These are phyloP conservation scores for Hyaloscypha finlandica DNA, from an alignment of 495 filamentous ascomycete genomes.

Conservation along the genomic window DNA sequence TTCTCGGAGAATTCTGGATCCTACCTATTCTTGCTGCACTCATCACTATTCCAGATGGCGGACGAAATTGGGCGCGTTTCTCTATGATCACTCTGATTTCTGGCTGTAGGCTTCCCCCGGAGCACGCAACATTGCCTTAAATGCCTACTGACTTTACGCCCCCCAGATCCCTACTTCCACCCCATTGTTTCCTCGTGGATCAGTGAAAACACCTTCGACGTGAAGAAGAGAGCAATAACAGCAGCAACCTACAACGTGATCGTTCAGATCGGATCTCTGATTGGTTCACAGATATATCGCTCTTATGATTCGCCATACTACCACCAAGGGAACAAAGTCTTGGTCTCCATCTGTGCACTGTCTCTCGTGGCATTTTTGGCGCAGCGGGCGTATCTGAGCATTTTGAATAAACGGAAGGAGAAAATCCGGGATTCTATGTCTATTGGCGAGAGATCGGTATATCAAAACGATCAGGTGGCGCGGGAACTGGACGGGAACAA, in stretches of 20 bases:
- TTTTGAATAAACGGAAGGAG: slow-evolving; percentile 42
- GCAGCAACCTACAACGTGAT: slow-evolving; percentile 49
- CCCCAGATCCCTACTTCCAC: slow-evolving; percentile 48
- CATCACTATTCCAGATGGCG: slow-evolving; percentile 37
- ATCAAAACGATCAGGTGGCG: slow-evolving; percentile 37
- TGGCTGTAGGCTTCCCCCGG: slow-evolving; percentile 26
- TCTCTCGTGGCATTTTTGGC: slow-evolving; percentile 37
- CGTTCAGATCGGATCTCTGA: slow-evolving; percentile 42
- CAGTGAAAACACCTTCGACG: slow-evolving; percentile 44
- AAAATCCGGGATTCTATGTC: slow-evolving; percentile 41
- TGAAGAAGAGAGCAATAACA: slow-evolving; percentile 44
- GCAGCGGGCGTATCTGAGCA: slow-evolving; percentile 35
- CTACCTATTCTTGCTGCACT: slow-evolving; percentile 46
- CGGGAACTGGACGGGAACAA: slow-evolving; percentile 42
- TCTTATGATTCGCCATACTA: slow-evolving; percentile 41
- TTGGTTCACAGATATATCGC: slow-evolving; percentile 42
- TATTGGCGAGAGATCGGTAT: slow-evolving; percentile 35
- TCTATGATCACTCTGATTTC: slow-evolving; percentile 42
- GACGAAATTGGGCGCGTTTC: slow-evolving; percentile 44
- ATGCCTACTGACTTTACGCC: not conserved
- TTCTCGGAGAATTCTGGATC: slow-evolving; percentile 49
- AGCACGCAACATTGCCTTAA: not conserved
- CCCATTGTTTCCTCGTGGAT: slow-evolving; percentile 46
- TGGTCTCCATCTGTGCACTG: slow-evolving; percentile 39
- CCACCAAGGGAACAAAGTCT: slow-evolving; percentile 41